Base-by-base conservation (phyloP, 1,139 yeast species). In the Geotrichum siamense region DNA sequence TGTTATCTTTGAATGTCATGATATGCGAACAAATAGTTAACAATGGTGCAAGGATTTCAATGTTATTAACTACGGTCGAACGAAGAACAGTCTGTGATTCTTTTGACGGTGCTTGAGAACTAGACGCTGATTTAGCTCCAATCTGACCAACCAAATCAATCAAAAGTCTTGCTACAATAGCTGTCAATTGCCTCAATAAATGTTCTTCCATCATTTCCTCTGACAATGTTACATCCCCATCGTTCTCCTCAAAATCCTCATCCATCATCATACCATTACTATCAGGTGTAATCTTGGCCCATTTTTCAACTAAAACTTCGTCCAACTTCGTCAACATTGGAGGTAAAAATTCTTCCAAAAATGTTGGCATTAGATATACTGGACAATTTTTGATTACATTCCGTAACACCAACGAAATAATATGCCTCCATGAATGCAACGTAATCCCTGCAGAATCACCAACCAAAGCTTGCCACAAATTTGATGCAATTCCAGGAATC, bases 151-250 rank as follows among this genome's bases (percentile, higher is more conserved):
- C 84, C 45, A 87, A 71, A 61, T 91, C 98, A 68, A 91, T 85
- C 53, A 91, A 65, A 56, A 89, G 72, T 50, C 97, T 69, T 35
- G 84, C 96, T n/a, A 85, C 87, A 5, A 94, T 87, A 1, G 95
- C 95, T 0, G 97, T 87, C 44, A 91, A 72, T 62, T 91, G 97
- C 51, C 98, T 71, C 51, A 91, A 69, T 71, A 91, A 74, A 61
- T 91, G 96, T 60, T 91, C 98, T 55, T 91, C 97, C 84, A 91
- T 82, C 94, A 91, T 91, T 60, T 91, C 98, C 58, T 89, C 96
- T n/a, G 93, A 81, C 55, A 93, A 71, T 15, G 86, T 81, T 47
- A 82, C 93, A 55, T 85, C 94, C 50, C 80, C 84, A 8, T n/a
- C 13, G 8, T 33, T 26, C 20, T 56, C 59, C 5, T 55, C 59